phyloP scores from a whole-genome alignment of 139 green algal species.

The Pycnococcus provasolii region DNA sequence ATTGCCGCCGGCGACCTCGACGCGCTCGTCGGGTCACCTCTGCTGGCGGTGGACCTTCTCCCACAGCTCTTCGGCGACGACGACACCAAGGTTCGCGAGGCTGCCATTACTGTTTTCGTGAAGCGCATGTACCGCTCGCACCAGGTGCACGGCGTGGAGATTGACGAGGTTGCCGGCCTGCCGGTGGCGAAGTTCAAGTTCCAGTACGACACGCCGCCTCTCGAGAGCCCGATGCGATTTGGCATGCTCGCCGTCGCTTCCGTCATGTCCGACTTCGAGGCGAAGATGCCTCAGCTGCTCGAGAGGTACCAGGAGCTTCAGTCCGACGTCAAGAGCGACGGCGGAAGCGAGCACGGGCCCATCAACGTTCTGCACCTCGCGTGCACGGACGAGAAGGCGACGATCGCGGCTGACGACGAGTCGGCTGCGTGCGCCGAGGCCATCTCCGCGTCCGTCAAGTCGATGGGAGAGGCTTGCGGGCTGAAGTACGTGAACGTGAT shows the following conservation, averaged over 20 bases:
- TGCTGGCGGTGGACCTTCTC: slow-evolving; percentile 27
- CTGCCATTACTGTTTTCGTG: slow-evolving; percentile 19
- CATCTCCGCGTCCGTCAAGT: too few species aligned
- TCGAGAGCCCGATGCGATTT: slow-evolving; percentile 20
- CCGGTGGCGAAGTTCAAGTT: slow-evolving; percentile 19
- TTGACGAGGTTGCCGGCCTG: neutral
- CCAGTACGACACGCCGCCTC: slow-evolving; percentile 21
- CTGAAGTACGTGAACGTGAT: slow-evolving; percentile 30
- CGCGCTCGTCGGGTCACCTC: slow-evolving; percentile 15
- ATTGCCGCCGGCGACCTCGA: neutral
- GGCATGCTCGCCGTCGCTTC: slow-evolving; percentile 7
- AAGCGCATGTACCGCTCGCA: slow-evolving; percentile 29
- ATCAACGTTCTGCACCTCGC: too few species aligned
- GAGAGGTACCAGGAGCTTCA: too few species aligned
- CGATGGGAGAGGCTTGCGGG: neutral
- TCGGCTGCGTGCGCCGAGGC: too few species aligned
- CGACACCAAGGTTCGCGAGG: slow-evolving; percentile 10
- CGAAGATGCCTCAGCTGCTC: too few species aligned
- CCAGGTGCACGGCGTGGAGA: slow-evolving; percentile 16
- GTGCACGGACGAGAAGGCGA: too few species aligned
- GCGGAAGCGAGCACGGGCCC: too few species aligned
- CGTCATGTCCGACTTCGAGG: too few species aligned
- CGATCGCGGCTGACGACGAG: too few species aligned
- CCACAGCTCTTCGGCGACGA: slow-evolving; percentile 24
- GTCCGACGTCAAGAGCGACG: too few species aligned